A percentile compares a stretch with the other conserved stretches of the same genome.
These are phyloP conservation scores for Euphorbia celastroides DNA, from an alignment of 441 rosid species.

Conservation along the genomic window DNA sequence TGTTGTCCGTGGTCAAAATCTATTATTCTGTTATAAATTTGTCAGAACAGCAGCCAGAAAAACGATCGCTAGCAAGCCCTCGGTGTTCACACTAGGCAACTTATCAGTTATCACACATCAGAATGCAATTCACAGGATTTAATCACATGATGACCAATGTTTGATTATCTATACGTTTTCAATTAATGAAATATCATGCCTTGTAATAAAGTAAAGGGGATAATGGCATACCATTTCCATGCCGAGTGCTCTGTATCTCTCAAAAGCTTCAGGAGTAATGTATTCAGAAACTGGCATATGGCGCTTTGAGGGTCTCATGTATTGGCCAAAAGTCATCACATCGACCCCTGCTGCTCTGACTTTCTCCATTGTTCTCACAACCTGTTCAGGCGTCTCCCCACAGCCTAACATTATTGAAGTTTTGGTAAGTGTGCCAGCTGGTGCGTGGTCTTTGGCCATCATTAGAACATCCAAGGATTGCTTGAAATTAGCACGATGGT, in stretches of 20 bases:
- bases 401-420: slow-evolving; percentile 96
- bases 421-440: slow-evolving; percentile 82
- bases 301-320: slow-evolving; percentile 97
- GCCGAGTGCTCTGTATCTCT: slow-evolving; percentile 74
- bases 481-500: slow-evolving; percentile 87
- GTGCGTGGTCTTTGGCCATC: slow-evolving; percentile 75
- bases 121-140: no score
- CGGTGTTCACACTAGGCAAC: no score
- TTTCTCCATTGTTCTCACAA: slow-evolving; percentile 85
- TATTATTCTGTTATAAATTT: no score
- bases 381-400: slow-evolving; percentile 95
- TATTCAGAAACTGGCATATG: slow-evolving; percentile 97
- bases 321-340: slow-evolving; percentile 96
- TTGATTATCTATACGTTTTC: no score
- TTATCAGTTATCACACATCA: no score
- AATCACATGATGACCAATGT: no score
- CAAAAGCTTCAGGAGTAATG: slow-evolving; percentile 90
- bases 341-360: slow-evolving; percentile 93
- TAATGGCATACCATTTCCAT: slow-evolving; percentile 74
- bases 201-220: not conserved
- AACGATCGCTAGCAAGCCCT: no score
- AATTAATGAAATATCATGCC: not conserved
- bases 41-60: no score
- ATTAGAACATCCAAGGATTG: slow-evolving; percentile 85
- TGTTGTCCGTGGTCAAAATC: no score